Evolutionary conservation across 257 asterid genomes (phyloP), one percentile per base, ranked within the genome.

Genomic region (Nicotiana knightiana): DNA sequence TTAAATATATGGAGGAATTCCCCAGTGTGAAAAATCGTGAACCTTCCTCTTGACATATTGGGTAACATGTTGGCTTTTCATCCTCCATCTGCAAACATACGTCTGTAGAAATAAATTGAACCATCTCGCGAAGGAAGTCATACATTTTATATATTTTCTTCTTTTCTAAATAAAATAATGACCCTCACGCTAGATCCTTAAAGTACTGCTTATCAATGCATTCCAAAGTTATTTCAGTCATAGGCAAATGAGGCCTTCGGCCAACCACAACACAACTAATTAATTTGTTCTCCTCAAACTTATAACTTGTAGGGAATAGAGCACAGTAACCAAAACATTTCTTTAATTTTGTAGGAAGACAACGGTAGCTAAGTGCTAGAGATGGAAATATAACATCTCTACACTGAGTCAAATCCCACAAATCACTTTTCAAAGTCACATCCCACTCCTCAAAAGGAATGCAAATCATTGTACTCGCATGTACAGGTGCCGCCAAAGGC

Each of bases 301-400:
- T 81, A 21, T 81, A 30, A 9, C 37, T 59, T 62, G 75, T 11
- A 3, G 81, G 88, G 8, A 84, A 85, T 3, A 85, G 54, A 17
- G 84, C 77, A 70, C 85, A 80, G 4, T 76, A 85, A 33, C 81
- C 85, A 63, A 85, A 85, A 48, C 84, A 85, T 10, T 18, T 53
- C 12, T 63, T 66, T 73, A 83, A 63, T 46, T 85, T 53, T 3
- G 37, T 1, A 6, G 88, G 85, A 71, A 87, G 85, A 59, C 59
- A 8, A 2, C 48, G 3, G 26, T 87, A 84, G 53, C 83, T 87
- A 59, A 57, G 32, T 43, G 59, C 39, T 48, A 82, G 33, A 59
- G 82, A n/a, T 24, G 59, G 75, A 54, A 79, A 51, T 0, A 82
- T 71, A 4, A n/a, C 17, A 15, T 65, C 1, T 17, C 7, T 59